These are phyloP conservation scores for Carnegiea gigantea DNA, from an alignment of 179 eudicot genomes.

Conservation along the genomic window DNA sequence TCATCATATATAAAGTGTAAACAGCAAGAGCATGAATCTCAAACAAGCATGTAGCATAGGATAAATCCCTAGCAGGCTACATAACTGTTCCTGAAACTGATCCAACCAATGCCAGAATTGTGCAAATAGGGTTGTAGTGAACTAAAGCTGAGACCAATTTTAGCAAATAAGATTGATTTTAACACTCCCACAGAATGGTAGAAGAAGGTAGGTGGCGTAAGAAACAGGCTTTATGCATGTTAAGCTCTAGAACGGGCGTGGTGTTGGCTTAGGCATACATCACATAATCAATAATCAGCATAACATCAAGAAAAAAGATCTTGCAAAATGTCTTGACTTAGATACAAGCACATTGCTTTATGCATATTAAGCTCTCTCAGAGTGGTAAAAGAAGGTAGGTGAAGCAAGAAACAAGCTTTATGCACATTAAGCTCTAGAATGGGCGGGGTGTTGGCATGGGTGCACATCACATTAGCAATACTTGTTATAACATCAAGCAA, in stretches of 20 bases:
- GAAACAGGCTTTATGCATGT: neutral
- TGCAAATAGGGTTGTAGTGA: neutral
- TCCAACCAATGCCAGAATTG: neutral
- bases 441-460: neutral
- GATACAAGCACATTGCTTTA: constrained; percentile 9
- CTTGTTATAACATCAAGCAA: neutral
- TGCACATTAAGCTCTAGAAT: neutral
- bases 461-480: neutral
- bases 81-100: neutral
- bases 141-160: neutral
- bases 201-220: neutral
- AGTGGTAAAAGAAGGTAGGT: neutral
- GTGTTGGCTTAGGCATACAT: neutral
- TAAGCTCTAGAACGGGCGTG: neutral
- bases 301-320: neutral
- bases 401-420: neutral
- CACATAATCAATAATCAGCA: neutral
- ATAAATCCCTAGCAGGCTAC: neutral
- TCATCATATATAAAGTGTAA: neutral
- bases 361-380: neutral
- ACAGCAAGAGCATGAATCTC: neutral
- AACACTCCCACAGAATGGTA: no score
- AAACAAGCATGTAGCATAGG: neutral
- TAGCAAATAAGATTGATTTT: neutral
- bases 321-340: neutral